Conservation (phyloP, 352 stramenopile species). For the Pythium phragmiticola region DNA sequence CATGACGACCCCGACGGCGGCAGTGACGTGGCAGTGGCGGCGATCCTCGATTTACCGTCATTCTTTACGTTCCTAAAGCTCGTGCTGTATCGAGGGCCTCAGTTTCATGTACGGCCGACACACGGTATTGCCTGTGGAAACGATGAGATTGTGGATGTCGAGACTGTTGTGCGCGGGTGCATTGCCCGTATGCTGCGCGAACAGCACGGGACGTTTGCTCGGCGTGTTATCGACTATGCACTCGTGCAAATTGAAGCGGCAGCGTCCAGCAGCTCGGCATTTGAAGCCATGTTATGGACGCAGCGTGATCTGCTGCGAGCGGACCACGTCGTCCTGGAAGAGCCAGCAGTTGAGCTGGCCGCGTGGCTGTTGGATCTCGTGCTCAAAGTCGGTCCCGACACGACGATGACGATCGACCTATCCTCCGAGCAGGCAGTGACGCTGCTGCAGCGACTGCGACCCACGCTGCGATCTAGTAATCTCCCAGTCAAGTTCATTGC, state of each 20-base stretch:
- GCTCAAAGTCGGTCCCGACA: background rate
- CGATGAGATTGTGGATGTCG: background rate
- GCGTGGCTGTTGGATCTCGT: constrained; percentile 23
- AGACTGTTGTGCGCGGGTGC: background rate
- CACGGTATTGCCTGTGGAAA: background rate
- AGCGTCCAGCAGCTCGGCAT: constrained; percentile 37
- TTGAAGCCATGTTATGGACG: constrained; percentile 77
- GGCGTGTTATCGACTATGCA: constrained; percentile 44
- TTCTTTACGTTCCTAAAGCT: constrained; percentile 52
- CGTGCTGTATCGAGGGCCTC: constrained; percentile 49
- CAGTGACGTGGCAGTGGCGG: background rate
- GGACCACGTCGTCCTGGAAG: constrained; percentile 45
- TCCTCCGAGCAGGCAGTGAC: background rate
- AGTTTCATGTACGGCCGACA: constrained; percentile 29
- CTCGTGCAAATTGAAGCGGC: constrained; percentile 64
- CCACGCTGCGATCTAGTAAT: constrained; percentile 39
- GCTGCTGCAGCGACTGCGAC: constrained; percentile 3
- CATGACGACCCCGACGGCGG: background rate
- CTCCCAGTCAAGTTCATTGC: constrained; percentile 62
- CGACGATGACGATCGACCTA: background rate
- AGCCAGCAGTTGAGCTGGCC: constrained; percentile 77
- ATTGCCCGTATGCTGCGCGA: background rate
- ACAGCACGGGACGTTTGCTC: background rate
- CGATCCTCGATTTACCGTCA: constrained; percentile 2
- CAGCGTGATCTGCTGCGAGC: constrained; percentile 53